Conservation (phyloP, 2,329 filamentous ascomycete genomes). For the Anthostomella pinea region DNA sequence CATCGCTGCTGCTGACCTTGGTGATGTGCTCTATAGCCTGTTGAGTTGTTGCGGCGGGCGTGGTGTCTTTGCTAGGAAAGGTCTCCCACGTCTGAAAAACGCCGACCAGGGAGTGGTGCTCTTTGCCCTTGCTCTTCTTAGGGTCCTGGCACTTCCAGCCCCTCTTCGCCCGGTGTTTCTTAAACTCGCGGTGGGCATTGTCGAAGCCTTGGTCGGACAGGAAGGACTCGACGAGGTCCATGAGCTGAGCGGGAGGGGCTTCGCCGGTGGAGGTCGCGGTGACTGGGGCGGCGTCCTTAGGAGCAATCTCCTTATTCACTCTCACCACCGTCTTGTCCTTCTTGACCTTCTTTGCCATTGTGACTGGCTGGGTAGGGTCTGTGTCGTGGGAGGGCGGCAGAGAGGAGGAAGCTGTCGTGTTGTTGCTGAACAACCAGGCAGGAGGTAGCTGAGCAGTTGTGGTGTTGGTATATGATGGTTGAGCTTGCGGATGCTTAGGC, state of each 20-base stretch:
- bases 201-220: slow-evolving; percentile 64
- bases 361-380: slow-evolving; percentile 7
- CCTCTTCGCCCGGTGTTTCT: slow-evolving; percentile 58
- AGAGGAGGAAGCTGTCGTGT: slow-evolving; percentile 19
- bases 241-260: slow-evolving; percentile 56
- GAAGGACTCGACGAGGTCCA: slow-evolving; percentile 66
- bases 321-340: slow-evolving; percentile 20
- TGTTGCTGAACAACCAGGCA: slow-evolving; percentile 34
- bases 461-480: slow-evolving; percentile 9
- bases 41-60: slow-evolving; percentile 25
- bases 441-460: slow-evolving; percentile 25
- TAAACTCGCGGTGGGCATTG: slow-evolving; percentile 59
- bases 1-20: slow-evolving; percentile 30
- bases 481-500: no score
- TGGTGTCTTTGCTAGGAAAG: slow-evolving; percentile 32
- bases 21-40: slow-evolving; percentile 24
- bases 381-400: slow-evolving; percentile 4
- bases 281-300: slow-evolving; percentile 11
- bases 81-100: slow-evolving; percentile 53
- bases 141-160: slow-evolving; percentile 40
- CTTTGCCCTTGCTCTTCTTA: slow-evolving; percentile 27
- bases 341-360: slow-evolving; percentile 27
- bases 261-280: slow-evolving; percentile 18
- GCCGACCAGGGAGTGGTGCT: slow-evolving; percentile 43
- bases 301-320: slow-evolving; percentile 14